These are phyloP conservation scores for Hyphochytrium catenoides DNA, from an alignment of 352 stramenopile species.

Conservation along the genomic window DNA sequence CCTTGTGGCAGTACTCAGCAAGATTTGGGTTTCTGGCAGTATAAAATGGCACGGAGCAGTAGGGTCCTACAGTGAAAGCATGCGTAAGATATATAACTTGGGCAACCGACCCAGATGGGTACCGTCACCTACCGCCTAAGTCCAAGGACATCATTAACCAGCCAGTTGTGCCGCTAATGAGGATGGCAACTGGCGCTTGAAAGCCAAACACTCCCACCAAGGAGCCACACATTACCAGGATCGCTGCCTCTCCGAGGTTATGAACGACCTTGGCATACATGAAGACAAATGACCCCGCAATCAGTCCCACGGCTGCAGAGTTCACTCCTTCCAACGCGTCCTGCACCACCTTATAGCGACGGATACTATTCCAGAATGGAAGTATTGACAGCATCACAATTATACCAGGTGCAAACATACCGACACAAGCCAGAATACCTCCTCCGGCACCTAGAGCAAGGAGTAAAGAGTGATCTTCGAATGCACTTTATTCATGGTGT, in stretches of 20 bases:
- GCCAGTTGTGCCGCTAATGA: constrained; percentile 20
- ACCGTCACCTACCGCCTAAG: no score
- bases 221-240: constrained; percentile 45
- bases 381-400: constrained; percentile 70
- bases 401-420: constrained; percentile 74
- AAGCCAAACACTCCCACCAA: constrained; percentile 55
- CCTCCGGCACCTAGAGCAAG: constrained; percentile 59
- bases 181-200: constrained; percentile 26
- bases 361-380: constrained; percentile 70
- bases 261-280: constrained; percentile 58
- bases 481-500: no score
- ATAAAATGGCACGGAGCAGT: no score
- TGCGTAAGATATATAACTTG: no score
- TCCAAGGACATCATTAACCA: constrained; percentile 23
- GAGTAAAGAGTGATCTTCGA: constrained; percentile 8
- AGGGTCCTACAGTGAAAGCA: no score
- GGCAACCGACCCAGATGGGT: no score
- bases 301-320: constrained; percentile 59
- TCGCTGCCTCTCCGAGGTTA: constrained; percentile 45
- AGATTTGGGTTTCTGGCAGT: no score
- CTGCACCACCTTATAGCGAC: constrained; percentile 55
- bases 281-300: constrained; percentile 64
- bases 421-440: constrained; percentile 53
- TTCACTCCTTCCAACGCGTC: constrained; percentile 68
- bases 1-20: no score